Evolutionary conservation across 1,139 yeast species (phyloP).

Genomic region (Pichia inconspicua): DNA sequence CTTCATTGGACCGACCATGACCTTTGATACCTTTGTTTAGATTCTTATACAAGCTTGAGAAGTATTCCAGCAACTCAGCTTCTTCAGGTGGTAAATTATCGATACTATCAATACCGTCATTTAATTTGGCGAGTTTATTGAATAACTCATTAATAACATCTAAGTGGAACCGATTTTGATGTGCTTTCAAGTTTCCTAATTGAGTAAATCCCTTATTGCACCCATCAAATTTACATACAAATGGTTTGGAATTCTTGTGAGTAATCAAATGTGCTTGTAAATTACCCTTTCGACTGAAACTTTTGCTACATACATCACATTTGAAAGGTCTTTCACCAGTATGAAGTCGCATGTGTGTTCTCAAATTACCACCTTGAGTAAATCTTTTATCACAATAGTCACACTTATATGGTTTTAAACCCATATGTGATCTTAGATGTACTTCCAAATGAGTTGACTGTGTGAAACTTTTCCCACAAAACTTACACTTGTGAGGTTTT

Average conservation of each 20-base stretch:
- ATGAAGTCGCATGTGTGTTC: constrained; percentile 81
- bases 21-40: constrained; percentile 89
- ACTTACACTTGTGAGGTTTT: constrained; percentile 60
- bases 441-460: constrained; percentile 76
- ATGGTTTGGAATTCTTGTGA: constrained; percentile 74
- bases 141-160: constrained; percentile 62
- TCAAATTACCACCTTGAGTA: constrained; percentile 86
- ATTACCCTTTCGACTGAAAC: constrained; percentile 84
- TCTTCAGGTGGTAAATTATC: constrained; percentile 52
- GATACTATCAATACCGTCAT: constrained; percentile 35
- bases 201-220: constrained; percentile 87
- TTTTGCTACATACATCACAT: constrained; percentile 64
- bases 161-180: constrained; percentile 82
- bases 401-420: constrained; percentile 75
- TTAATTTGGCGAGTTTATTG: constrained; percentile 50
- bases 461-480: constrained; percentile 61
- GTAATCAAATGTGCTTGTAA: constrained; percentile 79
- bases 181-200: constrained; percentile 86
- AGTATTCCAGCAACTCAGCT: constrained; percentile 62
- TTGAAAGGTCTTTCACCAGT: constrained; percentile 87
- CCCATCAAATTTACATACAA: constrained; percentile 66
- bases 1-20: constrained; percentile 48
- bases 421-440: constrained; percentile 71
- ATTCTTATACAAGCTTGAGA: constrained; percentile 74
- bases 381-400: constrained; percentile 71